These are phyloP conservation scores for Elsinoe perseae DNA, from an alignment of 2,329 filamentous ascomycete genomes.

Conservation along the genomic window DNA sequence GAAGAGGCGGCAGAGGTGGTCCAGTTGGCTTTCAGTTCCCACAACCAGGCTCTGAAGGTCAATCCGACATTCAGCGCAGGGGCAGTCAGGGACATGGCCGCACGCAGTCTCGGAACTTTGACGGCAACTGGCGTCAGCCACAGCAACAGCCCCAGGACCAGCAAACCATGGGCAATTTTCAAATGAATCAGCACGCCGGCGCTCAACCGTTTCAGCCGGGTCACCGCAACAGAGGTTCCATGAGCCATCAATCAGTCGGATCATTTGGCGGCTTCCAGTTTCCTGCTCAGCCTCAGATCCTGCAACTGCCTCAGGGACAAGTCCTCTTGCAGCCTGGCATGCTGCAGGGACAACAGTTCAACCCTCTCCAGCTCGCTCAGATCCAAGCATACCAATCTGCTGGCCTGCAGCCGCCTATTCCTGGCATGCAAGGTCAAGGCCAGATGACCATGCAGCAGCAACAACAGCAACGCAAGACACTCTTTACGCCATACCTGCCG, in stretches of 20 bases:
- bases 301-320: conserved; percentile 76
- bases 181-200: conserved; percentile 63
- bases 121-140: conserved; percentile 94
- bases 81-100: conserved; percentile 73
- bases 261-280: conserved; percentile 85
- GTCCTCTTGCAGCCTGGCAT: conserved; percentile 72
- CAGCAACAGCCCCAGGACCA: conserved; percentile 45
- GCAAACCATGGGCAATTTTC: conserved; percentile 52
- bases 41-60: conserved; percentile 42
- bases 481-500: conserved; percentile 95
- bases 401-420: conserved; percentile 60
- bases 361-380: conserved; percentile 79
- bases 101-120: conserved; percentile 84
- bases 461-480: conserved; percentile 91
- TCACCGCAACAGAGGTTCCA: conserved; percentile 75
- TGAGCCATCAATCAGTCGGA: conserved; percentile 73
- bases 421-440: conserved; percentile 60
- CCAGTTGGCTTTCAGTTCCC: conserved; percentile 64
- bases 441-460: conserved; percentile 63
- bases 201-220: conserved; percentile 79
- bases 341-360: conserved; percentile 77
- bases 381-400: conserved; percentile 87
- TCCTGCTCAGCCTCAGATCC: conserved; percentile 73
- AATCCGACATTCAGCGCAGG: conserved; percentile 63
- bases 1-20: conserved; percentile 52